Base-by-base conservation (phyloP, 768 basidiomycete species). In the Tulasnella sp. region DNA sequence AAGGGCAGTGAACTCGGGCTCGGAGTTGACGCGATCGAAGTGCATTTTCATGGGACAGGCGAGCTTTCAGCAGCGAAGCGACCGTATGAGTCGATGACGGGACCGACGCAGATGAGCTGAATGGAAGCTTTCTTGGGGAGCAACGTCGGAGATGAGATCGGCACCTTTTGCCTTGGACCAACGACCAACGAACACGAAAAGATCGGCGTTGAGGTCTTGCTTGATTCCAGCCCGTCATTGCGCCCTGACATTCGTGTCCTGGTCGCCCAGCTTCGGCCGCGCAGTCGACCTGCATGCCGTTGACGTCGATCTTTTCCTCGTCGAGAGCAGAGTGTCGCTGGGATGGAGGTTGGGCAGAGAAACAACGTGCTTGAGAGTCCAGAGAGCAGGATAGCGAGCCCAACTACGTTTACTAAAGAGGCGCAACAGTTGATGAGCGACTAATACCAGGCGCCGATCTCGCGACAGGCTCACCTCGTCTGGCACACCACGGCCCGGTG, bases 151-250 rank as follows among this genome's bases (percentile, higher is more conserved):
- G 79, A 97, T 97, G 58, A 97, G 85, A 84, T 97, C 96, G n/a
- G 97, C 94, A 84, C 93, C 96, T 83, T 97, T 97, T 83, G 97
- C 96, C 83, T 97, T 97, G 6, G 96, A 97, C 96, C 96, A 97
- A 78, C 96, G 91, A 82, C 96, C 96, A 78, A 97, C 96, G 83
- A 97, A 97, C 78, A 97, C 96, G 81, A 97, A 97, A 67, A 97
- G 83, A 82, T 96, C 94, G 1, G 94, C 90, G 54, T 93, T 85
- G 0, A 96, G 91, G 80, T 97, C 94, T 80, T 97, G 95, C 81
- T 90, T 92, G 83, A 97, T 91, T 70, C 91, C 90, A 45, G 96
- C 96, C 96, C 96, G 97, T 82, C 96, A 93, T 80, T 97, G 96
- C 11, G 95, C 93, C n/a, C 81, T 95, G 93, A 17, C 94, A 89